These are phyloP conservation scores for Thoreauomyces humboldtii DNA, from an alignment of 192 early-diverging fungal species.

Conservation along the genomic window DNA sequence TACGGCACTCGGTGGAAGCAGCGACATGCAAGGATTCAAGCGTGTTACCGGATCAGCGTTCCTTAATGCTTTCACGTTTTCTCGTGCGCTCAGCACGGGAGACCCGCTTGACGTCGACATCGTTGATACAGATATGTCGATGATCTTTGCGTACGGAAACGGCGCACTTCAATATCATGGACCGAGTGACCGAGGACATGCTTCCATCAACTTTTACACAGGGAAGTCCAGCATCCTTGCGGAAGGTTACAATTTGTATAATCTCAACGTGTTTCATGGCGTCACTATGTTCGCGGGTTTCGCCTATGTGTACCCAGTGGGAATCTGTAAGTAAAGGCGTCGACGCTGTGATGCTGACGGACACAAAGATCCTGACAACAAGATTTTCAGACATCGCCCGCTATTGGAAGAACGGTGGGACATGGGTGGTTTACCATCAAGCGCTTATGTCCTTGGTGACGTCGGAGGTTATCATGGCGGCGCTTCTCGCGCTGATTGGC, in stretches of 20 bases:
- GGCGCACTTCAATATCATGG: slow-evolving; percentile 26
- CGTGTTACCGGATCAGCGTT: slow-evolving; percentile 12
- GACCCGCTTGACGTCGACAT: slow-evolving; percentile 30
- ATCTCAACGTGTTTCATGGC: slow-evolving; percentile 33
- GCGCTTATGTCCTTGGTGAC: slow-evolving; percentile 31
- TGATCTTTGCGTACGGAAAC: slow-evolving; percentile 35
- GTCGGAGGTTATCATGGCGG: slow-evolving; percentile 29
- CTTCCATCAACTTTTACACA: slow-evolving; percentile 29
- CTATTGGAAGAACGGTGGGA: slow-evolving; percentile 20
- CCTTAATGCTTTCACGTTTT: slow-evolving; percentile 14
- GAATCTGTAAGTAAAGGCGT: no score
- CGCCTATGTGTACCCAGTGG: slow-evolving; percentile 35
- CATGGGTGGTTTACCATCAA: slow-evolving; percentile 32
- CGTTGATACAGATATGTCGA: slow-evolving; percentile 7
- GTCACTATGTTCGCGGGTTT: slow-evolving; percentile 32
- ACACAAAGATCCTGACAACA: no score
- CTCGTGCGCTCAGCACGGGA: slow-evolving; percentile 14
- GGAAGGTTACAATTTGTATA: not conserved
- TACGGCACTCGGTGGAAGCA: slow-evolving; percentile 14
- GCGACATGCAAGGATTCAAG: slow-evolving; percentile 15
- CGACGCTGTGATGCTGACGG: no score
- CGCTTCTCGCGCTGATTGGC: slow-evolving; percentile 33
- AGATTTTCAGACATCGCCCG: slow-evolving; percentile 33
- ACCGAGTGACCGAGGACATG: slow-evolving; percentile 14
- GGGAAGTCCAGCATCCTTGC: not conserved